A percentile compares a stretch with the other conserved stretches of the same genome.
Evolutionary conservation across 2,329 filamentous ascomycete genomes (phyloP).

Genomic region (Fusarium bulbicola): DNA sequence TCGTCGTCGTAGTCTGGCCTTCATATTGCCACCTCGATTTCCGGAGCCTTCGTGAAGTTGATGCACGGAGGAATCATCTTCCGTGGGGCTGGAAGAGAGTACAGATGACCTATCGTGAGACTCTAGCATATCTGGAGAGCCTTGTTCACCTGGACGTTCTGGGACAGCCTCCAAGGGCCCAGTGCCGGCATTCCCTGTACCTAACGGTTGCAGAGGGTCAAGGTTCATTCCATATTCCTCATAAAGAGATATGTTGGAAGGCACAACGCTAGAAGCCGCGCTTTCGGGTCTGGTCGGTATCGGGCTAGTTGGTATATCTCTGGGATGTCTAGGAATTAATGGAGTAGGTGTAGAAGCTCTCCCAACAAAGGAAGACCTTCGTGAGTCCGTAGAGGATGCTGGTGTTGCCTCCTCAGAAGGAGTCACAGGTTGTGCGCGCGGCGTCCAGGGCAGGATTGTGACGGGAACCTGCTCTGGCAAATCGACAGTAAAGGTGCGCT

Average conservation of each 20-base stretch:
- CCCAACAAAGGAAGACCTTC: constrained; percentile 28
- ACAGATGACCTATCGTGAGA: constrained; percentile 10
- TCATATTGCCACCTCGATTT: constrained; percentile 39
- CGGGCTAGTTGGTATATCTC: constrained; percentile 15
- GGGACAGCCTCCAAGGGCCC: constrained; percentile 20
- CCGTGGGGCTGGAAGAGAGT: constrained; percentile 10
- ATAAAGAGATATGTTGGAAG: constrained; percentile 17
- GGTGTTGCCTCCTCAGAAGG: constrained; percentile 15
- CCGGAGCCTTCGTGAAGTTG: constrained; percentile 48
- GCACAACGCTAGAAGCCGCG: constrained; percentile 6
- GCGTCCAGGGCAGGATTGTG: constrained; percentile 75
- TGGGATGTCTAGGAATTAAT: background rate
- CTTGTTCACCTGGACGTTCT: constrained; percentile 14
- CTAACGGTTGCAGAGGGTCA: constrained; percentile 8
- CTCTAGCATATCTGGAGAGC: background rate
- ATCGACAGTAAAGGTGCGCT: constrained; percentile 77
- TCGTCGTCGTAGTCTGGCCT: constrained; percentile 46
- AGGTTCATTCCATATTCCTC: constrained; percentile 14
- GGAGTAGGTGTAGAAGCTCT: constrained; percentile 28
- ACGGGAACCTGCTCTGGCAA: constrained; percentile 74
- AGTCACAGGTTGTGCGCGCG: constrained; percentile 43
- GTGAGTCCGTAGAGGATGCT: constrained; percentile 13
- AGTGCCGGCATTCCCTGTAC: background rate
- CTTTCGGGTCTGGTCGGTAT: constrained; percentile 8
- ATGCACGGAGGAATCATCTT: constrained; percentile 21